phyloP scores from a whole-genome alignment of 1,139 yeast genomes.

The Scheffersomyces illinoinensis region DNA sequence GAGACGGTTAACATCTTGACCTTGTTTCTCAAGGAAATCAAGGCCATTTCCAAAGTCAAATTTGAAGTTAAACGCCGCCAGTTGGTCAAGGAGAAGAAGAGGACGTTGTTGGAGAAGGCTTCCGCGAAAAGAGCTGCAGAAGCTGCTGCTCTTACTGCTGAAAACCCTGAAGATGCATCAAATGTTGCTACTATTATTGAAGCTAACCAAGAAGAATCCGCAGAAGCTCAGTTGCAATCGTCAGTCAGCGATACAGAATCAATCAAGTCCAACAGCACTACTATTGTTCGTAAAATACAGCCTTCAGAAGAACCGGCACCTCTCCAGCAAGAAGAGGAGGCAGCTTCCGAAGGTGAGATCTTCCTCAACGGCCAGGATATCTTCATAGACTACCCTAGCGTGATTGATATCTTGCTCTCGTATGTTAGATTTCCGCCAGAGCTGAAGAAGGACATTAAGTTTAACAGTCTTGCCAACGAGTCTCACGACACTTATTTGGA shows the following conservation, averaged over 20 bases:
- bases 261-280: conserved; percentile 26
- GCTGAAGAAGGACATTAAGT: conserved; percentile 18
- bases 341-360: conserved; percentile 44
- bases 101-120: conserved; percentile 1
- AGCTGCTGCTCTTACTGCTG: neutral
- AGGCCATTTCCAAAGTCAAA: conserved; percentile 70
- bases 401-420: conserved; percentile 76
- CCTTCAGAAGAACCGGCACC: neutral
- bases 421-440: conserved; percentile 58
- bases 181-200: neutral
- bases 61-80: conserved; percentile 42
- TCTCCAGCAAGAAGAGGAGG: conserved; percentile 2
- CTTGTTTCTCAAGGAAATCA: conserved; percentile 76
- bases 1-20: conserved; percentile 81
- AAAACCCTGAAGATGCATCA: conserved; percentile 6
- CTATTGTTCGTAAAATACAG: conserved; percentile 19
- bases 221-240: conserved; percentile 7
- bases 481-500: conserved; percentile 60
- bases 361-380: conserved; percentile 88
- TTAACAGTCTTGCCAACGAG: conserved; percentile 34
- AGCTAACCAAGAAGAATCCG: conserved; percentile 2
- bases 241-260: conserved; percentile 20
- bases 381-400: conserved; percentile 74
- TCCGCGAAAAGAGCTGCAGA: conserved; percentile 6
- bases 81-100: conserved; percentile 17